Base-by-base conservation (phyloP, 2,329 filamentous ascomycete genomes). In the Aspergillus sclerotialis region DNA sequence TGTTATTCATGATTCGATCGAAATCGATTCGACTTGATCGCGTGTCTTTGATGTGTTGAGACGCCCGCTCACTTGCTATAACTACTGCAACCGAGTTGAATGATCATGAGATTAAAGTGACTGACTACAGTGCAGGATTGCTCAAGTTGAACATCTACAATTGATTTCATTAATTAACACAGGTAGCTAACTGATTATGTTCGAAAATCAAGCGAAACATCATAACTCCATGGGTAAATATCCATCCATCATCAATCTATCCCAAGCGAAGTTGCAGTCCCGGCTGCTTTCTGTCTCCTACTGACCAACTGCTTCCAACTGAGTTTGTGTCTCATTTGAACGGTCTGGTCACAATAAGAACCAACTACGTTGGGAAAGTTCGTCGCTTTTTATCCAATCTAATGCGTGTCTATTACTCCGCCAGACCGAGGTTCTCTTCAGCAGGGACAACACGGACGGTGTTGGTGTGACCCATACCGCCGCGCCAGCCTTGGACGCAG, bases 391-490 rank as follows among this genome's bases (percentile, higher is more conserved):
- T 37, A 39, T 42, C 39, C 37, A 35, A 44, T 38, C n/a, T n/a
- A n/a, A n/a, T n/a, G n/a, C n/a, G n/a, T n/a, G 38, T 37, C 37
- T 37, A 35, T 46, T 58, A 60, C 45, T 56, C 52, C 39, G 48
- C 39, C 35, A 65, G 55, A 39, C 63, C 62, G 34, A 65, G 54
- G 54, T 63, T 55, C 47, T 64, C 61, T 50, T 69, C 64, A 31
- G 67, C 68, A 29, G 67, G 66, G 27, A 71, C 68, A 36, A 70
- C 57, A 55, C 68, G 68, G 43, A 70, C 64, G 39, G 78, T 82
- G 65, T 82, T 82, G 55, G 78, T 82, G 65, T 81, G 76, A 42
- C 78, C 78, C 72, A 76, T 75, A 33, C 78, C 78, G 50, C 78
- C 78, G 50, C 76, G 69, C 78, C 78, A 82, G 51, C 78, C 78